These are phyloP conservation scores for Elaphomyces granulatus DNA, from an alignment of 495 filamentous ascomycete genomes.

Conservation along the genomic window DNA sequence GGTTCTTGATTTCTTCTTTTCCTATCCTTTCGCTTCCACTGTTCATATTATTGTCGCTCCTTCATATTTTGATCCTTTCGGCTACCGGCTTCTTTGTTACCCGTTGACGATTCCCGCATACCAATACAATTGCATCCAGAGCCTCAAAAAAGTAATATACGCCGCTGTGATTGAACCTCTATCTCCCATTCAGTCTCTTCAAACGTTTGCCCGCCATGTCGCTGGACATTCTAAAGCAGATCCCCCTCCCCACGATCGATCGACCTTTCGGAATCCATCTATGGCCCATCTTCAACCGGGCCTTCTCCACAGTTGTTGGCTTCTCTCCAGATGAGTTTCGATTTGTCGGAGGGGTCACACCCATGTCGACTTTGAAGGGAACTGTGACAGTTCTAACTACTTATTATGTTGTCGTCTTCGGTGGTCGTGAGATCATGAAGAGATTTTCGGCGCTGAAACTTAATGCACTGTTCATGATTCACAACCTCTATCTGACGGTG, in stretches of 20 bases:
- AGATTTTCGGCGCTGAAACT: constrained; percentile 42
- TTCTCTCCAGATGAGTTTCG: constrained; percentile 35
- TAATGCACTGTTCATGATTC: constrained; percentile 53
- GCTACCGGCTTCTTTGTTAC: too few relatives aligned
- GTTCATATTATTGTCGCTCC: too few relatives aligned
- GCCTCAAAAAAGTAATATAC: constrained; percentile 1
- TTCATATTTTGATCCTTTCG: too few relatives aligned
- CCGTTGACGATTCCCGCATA: too few relatives aligned
- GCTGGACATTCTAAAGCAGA: constrained; percentile 44
- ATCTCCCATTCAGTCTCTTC: not conserved
- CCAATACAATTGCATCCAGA: not conserved
- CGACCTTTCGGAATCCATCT: constrained; percentile 81
- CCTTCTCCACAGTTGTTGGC: constrained; percentile 57
- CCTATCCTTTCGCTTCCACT: too few relatives aligned
- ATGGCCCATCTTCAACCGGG: constrained; percentile 90
- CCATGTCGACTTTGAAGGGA: constrained; percentile 32
- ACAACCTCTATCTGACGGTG: constrained; percentile 50
- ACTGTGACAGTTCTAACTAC: constrained; percentile 28
- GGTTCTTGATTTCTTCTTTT: too few relatives aligned
- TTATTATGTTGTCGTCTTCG: constrained; percentile 47
- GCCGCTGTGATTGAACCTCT: not conserved
- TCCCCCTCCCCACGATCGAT: constrained; percentile 70
- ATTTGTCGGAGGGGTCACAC: constrained; percentile 34
- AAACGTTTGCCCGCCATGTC: constrained; percentile 15
- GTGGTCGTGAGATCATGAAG: constrained; percentile 53